A percentile compares a stretch with the other conserved stretches of the same genome.
These are phyloP conservation scores for Trypanosoma conorhini DNA, from an alignment of 208 protist genomes.

Conservation along the genomic window DNA sequence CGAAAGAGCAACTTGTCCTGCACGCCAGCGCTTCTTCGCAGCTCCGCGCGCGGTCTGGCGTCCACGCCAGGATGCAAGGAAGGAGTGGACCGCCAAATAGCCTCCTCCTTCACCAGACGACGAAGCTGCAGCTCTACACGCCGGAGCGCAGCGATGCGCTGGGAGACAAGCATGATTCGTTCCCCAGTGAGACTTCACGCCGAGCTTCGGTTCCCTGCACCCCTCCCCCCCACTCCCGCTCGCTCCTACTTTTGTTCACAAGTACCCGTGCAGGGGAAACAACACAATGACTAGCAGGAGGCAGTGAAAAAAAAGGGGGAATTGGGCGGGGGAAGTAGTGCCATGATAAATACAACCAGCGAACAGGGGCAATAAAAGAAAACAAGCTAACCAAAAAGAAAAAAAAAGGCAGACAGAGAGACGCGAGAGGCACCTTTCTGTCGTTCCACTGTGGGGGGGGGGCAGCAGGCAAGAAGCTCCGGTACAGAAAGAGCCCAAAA, in stretches of 20 bases:
- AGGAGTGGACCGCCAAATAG: not conserved
- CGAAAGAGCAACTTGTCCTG: constrained; percentile 70
- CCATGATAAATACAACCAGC: too few species aligned
- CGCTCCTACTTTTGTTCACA: not conserved
- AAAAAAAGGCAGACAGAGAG: constrained; percentile 4
- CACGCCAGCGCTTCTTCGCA: constrained; percentile 5
- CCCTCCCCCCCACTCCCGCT: not conserved
- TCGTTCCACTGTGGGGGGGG: too few species aligned
- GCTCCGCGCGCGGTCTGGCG: not conserved
- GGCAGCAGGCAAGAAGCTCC: not conserved
- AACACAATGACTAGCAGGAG: constrained; percentile 11
- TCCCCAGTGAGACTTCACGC: not conserved
- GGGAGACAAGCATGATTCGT: constrained; percentile 31
- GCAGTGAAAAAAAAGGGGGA: not conserved
- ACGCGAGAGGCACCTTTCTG: not conserved
- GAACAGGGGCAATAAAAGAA: too few species aligned
- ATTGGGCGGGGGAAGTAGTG: too few species aligned
- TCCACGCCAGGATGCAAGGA: not conserved
- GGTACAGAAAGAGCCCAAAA: not conserved
- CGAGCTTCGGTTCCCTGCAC: not conserved
- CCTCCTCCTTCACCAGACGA: constrained; percentile 15
- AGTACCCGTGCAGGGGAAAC: not conserved
- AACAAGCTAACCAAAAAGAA: constrained; percentile 28
- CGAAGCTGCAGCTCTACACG: constrained; percentile 30
- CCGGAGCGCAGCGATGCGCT: constrained; percentile 36